Evolutionary conservation across 805 yeast species (phyloP).

Genomic region (Kregervanrija delftensis): DNA sequence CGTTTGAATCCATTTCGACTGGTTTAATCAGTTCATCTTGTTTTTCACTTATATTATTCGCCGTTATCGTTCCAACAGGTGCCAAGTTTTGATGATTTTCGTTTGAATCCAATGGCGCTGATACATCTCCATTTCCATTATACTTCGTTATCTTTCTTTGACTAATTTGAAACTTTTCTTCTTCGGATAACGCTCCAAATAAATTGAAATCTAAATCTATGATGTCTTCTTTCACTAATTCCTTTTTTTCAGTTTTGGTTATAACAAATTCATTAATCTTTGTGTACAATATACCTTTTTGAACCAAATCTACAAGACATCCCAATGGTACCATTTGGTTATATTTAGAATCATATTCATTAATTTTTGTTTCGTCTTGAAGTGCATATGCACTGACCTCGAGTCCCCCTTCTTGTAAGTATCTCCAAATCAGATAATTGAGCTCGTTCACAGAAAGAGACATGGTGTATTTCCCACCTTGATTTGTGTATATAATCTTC

Average conservation of each 20-base stretch:
- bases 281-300: slow-evolving; percentile 77
- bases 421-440: slow-evolving; percentile 89
- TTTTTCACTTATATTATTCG: neutral
- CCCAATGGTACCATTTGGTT: slow-evolving; percentile 64
- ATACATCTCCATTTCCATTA: neutral
- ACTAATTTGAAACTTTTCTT: neutral
- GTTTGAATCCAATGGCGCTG: neutral
- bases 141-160: neutral
- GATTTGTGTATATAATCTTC: neutral
- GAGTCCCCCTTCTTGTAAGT: slow-evolving; percentile 76
- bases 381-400: slow-evolving; percentile 77
- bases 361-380: slow-evolving; percentile 63
- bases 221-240: slow-evolving; percentile 17
- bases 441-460: slow-evolving; percentile 77
- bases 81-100: neutral
- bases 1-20: neutral
- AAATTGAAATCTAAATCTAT: slow-evolving; percentile 36
- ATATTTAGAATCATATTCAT: slow-evolving; percentile 45
- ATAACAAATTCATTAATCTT: slow-evolving; percentile 34
- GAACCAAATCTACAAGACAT: slow-evolving; percentile 71
- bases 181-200: slow-evolving; percentile 41
- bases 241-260: neutral
- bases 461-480: slow-evolving; percentile 34
- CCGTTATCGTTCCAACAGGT: neutral
- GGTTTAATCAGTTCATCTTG: neutral